A percentile compares a stretch with the other conserved stretches of the same genome.
These are phyloP conservation scores for Acanthamoeba healyi DNA, from an alignment of 208 protist genomes.

Conservation along the genomic window DNA sequence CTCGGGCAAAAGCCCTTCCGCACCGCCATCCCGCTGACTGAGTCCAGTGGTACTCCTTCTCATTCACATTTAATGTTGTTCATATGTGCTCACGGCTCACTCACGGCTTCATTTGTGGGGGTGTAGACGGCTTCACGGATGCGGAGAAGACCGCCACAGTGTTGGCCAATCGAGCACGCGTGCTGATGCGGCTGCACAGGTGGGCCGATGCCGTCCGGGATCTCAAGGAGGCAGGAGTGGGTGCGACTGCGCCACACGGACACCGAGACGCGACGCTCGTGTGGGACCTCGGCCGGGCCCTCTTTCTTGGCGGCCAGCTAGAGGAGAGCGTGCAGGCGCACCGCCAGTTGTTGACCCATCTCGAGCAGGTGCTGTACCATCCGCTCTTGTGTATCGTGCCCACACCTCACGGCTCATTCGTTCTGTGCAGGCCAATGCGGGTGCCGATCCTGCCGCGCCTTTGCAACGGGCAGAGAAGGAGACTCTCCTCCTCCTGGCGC, in stretches of 20 bases:
- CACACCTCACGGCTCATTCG: background rate
- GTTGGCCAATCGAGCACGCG: slow-evolving; percentile 20
- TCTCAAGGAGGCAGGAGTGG: background rate
- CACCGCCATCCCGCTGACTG: slow-evolving; percentile 2
- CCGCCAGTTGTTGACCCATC: background rate
- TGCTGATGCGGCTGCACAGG: background rate
- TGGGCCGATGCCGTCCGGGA: slow-evolving; percentile 10
- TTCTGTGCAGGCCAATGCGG: background rate
- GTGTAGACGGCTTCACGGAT: background rate
- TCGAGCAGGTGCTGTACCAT: background rate
- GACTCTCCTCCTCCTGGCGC: slow-evolving; percentile 55
- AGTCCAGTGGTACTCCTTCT: background rate
- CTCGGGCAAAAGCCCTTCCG: background rate
- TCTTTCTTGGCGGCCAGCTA: slow-evolving; percentile 2
- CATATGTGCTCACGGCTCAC: background rate
- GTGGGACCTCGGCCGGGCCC: slow-evolving; percentile 48
- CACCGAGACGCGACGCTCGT: background rate
- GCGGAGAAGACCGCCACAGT: slow-evolving; percentile 8
- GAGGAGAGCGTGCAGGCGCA: slow-evolving; percentile 40
- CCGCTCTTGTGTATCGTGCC: background rate
- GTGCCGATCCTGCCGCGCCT: background rate
- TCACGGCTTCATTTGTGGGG: background rate
- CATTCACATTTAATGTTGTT: background rate
- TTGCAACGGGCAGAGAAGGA: slow-evolving; percentile 19
- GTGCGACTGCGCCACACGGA: background rate